Base-by-base conservation (phyloP, 1,284 basidiomycete genomes). In the Marasmius oreades region DNA sequence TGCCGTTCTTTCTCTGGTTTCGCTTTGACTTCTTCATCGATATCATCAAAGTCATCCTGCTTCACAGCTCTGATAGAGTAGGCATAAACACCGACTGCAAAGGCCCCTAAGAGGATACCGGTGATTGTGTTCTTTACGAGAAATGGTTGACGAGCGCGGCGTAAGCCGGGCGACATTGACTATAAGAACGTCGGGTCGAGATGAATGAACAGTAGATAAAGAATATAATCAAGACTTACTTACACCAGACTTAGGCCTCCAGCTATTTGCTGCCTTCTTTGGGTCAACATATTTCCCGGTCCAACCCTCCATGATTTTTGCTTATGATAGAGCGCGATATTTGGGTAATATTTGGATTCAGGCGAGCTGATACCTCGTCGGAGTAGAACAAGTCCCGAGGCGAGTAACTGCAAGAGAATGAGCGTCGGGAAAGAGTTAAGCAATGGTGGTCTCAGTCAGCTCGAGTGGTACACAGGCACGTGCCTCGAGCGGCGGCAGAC, bases 31-130 rank as follows among this genome's bases (percentile, higher is more conserved):
- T 90, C 87, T 61, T 90, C 86, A 64, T 92, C 90, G 37, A 91
- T 78, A 66, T 92, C 90, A 59, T 87, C 90, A 69, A 96, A 96
- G 57, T 90, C 87, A 66, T 97, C 95, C 69, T 97, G 94, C 69
- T 90, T 93, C 57, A 97, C 94, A 11, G 94, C 93, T 43, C 85
- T 83, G 69, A 98, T 95, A 14, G 94, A 95, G 73, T 98, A 98
- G 8, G 85, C 81, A 84, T 94, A 98, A 16, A 97, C 86, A 46
- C 87, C 86, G n/a, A 85, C 81, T 28, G 85, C 86, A 69, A 98
- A 96, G 1, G 81, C 79, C 44, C 85, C 78, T 56, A 98, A 81
- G 3, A 78, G 68, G 39, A 85, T 62, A 4, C 95, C 95, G 0
- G 91, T 93, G 47, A 96, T 55, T 14, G 86, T 80, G 70, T 98